Evolutionary conservation across 176 grass and related monocot genomes (phyloP), one percentile per base, ranked within the genome.

Genomic region (Thalia dealbata): DNA sequence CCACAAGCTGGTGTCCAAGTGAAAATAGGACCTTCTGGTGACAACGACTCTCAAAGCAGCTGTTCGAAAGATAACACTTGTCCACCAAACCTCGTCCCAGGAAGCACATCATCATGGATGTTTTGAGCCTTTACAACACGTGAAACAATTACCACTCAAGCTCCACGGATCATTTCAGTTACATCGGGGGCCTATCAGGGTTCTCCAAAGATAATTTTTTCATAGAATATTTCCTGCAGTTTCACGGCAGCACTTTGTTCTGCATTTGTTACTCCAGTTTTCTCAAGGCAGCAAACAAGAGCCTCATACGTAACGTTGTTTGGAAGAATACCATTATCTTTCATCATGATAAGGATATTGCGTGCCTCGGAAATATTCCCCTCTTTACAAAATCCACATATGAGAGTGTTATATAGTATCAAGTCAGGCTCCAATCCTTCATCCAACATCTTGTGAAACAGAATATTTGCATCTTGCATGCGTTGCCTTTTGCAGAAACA

Each of bases 401-500:
- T 27, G 21, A 78, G 67, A 28, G 64, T 78, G 22, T 71, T 78
- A 52, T 78, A 78, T 35, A 78, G 41, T 29, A 71, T 61, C 38
- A 78, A 15, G 22, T 78, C 76, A 71, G 76, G 76, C 67, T 71
- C 42, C 76, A 78, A 61, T 41, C 76, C 76, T 48, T 32, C 22
- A 71, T 78, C 76, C n/a, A 78, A 48, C 76, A 78, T 71, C 76
- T 70, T 71, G n/a, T 71, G 67, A 62, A 78, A 78, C 26, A 71
- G 35, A 78, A 50, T 14, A 61, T 11, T 62, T 14, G 76, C 76
- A 70, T 78, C 76, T 46, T 71, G 67, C 67, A 78, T 71, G 24
- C 10, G 52, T 21, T 61, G 66, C 4, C 52, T 70, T 48, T 78
- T 78, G 66, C 76, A 71, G n/a, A 60, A 78, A 71, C 76, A 68